Percentiles rank a stretch among this genome's conserved stretches.
phyloP scores from a whole-genome alignment of 2,329 filamentous ascomycete genomes.

The Fusarium subtropicale region DNA sequence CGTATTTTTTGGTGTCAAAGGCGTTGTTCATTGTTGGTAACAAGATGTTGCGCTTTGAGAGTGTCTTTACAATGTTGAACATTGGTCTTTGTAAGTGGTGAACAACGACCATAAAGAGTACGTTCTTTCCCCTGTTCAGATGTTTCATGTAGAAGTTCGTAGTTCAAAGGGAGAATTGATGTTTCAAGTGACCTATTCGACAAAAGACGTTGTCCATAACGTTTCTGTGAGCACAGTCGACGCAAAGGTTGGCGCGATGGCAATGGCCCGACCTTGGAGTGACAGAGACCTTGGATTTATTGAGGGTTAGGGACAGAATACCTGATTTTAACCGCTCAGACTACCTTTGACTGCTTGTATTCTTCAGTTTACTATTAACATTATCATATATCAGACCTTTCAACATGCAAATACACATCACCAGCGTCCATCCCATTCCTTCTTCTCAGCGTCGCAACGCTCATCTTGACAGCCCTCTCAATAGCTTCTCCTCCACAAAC shows the following conservation, averaged over 20 bases:
- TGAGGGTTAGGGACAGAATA: no score
- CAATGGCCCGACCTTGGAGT: no score
- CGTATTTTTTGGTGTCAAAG: neutral
- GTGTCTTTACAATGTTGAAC: neutral
- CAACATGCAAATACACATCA: conserved; percentile 40
- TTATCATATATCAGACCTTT: conserved; percentile 40
- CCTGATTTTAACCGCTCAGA: neutral
- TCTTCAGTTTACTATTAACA: conserved; percentile 1
- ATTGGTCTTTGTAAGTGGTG: neutral
- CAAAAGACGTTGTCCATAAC: neutral
- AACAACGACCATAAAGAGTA: neutral
- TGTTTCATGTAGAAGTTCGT: neutral
- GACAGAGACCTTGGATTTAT: neutral
- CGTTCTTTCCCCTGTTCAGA: neutral
- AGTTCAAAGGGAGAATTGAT: neutral
- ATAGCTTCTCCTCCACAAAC: conserved; percentile 42
- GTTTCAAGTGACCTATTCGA: neutral
- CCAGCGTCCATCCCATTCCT: conserved; percentile 23
- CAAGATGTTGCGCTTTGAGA: neutral
- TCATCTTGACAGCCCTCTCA: conserved; percentile 35
- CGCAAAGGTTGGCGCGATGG: neutral
- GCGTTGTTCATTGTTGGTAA: neutral
- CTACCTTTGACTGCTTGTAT: neutral
- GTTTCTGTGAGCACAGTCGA: neutral
- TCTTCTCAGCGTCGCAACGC: conserved; percentile 27